phyloP scores from a whole-genome alignment of 768 basidiomycete species.

The Tulasnella sp. region DNA sequence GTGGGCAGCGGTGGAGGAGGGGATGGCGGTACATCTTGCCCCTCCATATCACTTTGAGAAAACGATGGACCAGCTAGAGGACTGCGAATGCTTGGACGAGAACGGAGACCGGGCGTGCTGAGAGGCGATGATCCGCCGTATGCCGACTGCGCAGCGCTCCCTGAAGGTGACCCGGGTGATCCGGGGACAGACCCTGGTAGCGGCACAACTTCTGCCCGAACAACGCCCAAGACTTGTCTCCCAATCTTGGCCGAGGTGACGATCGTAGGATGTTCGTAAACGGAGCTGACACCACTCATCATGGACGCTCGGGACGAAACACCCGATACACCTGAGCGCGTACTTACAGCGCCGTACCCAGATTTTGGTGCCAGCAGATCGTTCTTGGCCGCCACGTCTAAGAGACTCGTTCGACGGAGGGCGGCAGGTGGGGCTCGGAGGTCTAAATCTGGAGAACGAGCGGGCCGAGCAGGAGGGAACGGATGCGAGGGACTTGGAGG shows the following conservation, averaged over 20 bases:
- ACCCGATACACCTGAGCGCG: constrained; percentile 18
- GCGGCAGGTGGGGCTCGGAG: constrained; percentile 7
- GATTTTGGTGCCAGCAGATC: constrained; percentile 8
- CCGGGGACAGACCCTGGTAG: neutral
- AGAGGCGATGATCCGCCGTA: neutral
- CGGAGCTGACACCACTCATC: constrained; percentile 8
- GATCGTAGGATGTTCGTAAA: constrained; percentile 21
- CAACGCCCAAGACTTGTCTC: constrained; percentile 21
- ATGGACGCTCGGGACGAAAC: constrained; percentile 11
- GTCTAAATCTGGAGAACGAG: constrained; percentile 19
- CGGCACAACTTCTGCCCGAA: constrained; percentile 19
- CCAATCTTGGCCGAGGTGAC: constrained; percentile 16
- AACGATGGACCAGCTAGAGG: constrained; percentile 11
- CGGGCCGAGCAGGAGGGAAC: constrained; percentile 17
- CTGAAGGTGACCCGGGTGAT: neutral
- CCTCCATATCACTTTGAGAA: constrained; percentile 3
- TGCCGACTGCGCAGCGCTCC: neutral
- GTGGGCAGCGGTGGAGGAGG: constrained; percentile 6
- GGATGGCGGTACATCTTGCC: neutral
- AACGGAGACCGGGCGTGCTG: neutral
- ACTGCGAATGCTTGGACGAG: constrained; percentile 11
- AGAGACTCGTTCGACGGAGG: neutral
- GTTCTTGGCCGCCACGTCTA: neutral
- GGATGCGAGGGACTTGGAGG: constrained; percentile 6
- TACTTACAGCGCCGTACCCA: constrained; percentile 12